Percentiles rank a stretch among this genome's conserved stretches.
phyloP scores from a whole-genome alignment of 768 basidiomycete species.

The Podaxis sp. region DNA sequence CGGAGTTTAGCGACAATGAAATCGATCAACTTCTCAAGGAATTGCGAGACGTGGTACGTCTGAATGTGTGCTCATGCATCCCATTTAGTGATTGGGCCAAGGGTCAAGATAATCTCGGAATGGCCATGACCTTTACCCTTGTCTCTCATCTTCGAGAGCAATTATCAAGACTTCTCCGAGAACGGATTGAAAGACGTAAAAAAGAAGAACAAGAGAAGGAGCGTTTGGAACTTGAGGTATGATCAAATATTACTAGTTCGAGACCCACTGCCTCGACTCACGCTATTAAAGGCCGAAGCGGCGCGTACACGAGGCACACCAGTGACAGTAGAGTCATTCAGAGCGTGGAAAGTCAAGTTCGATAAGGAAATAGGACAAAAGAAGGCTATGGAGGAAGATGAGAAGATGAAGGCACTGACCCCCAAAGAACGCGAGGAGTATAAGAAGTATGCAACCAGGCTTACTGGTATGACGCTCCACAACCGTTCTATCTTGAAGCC shows the following conservation, averaged over 20 bases:
- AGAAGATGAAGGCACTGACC: conserved; percentile 60
- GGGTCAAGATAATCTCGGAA: conserved; percentile 87
- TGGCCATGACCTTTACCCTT: conserved; percentile 98
- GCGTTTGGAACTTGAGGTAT: conserved; percentile 73
- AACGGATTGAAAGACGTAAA: conserved; percentile 53
- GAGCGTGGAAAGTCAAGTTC: conserved; percentile 79
- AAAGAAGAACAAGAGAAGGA: conserved; percentile 74
- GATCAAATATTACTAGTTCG: conserved; percentile 15
- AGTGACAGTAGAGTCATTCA: conserved; percentile 82
- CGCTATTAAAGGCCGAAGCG: conserved; percentile 69
- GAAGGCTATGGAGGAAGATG: conserved; percentile 76
- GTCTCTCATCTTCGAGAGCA: conserved; percentile 83
- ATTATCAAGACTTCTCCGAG: conserved; percentile 60
- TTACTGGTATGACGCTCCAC: conserved; percentile 56
- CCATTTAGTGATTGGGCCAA: conserved; percentile 26
- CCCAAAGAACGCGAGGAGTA: conserved; percentile 86
- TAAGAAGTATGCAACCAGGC: conserved; percentile 59
- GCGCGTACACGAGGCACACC: conserved; percentile 88
- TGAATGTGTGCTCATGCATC: conserved; percentile 6
- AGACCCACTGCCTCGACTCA: neutral
- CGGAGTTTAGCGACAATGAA: conserved; percentile 58
- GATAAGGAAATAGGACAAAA: conserved; percentile 62
- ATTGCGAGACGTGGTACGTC: conserved; percentile 56
- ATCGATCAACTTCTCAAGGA: conserved; percentile 52
- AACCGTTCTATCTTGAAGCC: neutral